These are phyloP conservation scores for Xerocomellus chrysenteron DNA, from an alignment of 768 basidiomycete species.

Conservation along the genomic window DNA sequence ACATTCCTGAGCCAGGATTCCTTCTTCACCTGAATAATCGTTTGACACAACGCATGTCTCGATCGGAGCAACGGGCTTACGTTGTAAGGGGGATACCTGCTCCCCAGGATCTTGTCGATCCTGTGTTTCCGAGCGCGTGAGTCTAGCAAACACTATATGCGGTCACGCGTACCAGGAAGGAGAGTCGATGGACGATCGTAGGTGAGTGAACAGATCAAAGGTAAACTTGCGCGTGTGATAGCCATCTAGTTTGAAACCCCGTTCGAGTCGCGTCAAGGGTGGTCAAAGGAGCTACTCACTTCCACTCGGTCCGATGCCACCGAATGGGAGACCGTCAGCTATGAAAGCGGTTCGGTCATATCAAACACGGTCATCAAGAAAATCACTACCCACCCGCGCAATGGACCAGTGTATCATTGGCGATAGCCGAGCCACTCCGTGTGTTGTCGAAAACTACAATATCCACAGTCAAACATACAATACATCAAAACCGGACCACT, in stretches of 20 bases:
- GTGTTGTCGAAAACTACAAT: constrained; percentile 64
- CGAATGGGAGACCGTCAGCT: constrained; percentile 70
- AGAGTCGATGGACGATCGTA: constrained; percentile 52
- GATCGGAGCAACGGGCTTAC: constrained; percentile 8
- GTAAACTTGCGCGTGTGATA: constrained; percentile 69
- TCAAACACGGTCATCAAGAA: neutral
- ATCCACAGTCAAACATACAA: neutral
- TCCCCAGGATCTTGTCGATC: constrained; percentile 26
- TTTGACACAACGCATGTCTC: neutral
- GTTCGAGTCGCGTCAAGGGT: neutral
- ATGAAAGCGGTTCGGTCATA: neutral
- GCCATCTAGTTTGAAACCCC: constrained; percentile 44
- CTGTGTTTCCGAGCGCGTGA: constrained; percentile 11
- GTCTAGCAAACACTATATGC: neutral
- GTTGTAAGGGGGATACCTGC: constrained; percentile 30
- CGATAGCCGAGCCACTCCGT: constrained; percentile 64
- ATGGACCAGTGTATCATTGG: constrained; percentile 72
- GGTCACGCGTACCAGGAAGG: constrained; percentile 33
- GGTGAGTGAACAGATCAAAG: constrained; percentile 79
- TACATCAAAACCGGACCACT: neutral
- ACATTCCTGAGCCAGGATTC: constrained; percentile 17
- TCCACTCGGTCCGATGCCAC: constrained; percentile 71
- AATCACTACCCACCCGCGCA: constrained; percentile 42
- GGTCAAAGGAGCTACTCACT: constrained; percentile 43
- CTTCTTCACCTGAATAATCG: constrained; percentile 24